Base-by-base conservation (phyloP, 495 filamentous ascomycete genomes). In the Xylaria castorea region DNA sequence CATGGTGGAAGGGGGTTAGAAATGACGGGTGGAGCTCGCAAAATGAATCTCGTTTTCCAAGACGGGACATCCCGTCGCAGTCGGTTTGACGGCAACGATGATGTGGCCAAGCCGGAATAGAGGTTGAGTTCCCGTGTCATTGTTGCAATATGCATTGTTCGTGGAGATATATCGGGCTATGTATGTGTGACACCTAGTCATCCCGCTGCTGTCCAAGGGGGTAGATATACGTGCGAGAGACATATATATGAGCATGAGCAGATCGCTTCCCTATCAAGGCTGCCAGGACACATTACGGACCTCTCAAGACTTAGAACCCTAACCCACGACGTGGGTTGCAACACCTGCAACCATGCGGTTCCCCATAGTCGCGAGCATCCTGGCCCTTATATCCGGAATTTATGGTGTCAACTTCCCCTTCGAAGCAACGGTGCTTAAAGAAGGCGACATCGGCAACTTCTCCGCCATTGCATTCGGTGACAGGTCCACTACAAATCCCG, bases 361-460 rank as follows among this genome's bases (percentile, higher is more conserved):
- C 48, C 3, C 57, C 20, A 25, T 71, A 58, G 30, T 73, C 34
- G n/a, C 38, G 12, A 57, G 18, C 32, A 20, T 76, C 34, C 34
- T 75, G 18, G 50, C 70, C 34, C 42, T 72, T 42, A 48, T 67
- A 27, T 38, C 48, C 20, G 66, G 65, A 46, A 44, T 71, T 14
- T n/a, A 42, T 30, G 60, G 68, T 42, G 71, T 75, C 64, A 79
- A 80, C 71, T 78, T 83, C n/a, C 76, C 79, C 18, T 84, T 78
- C 68, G 82, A 84, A 62, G 74, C 75, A n/a, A 77, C 78, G 11
- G 74, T 79, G 68, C 81, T 84, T 51, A 75, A 71, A 0, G 73
- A 79, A 2, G 60, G 61, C 2, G 77, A 83, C 9, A 55, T 79
- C 62, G 73, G 73, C 0, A 75, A 74, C 63, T 81, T 81, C 66